Evolutionary conservation across 202 grass and related monocot species (phyloP).

Genomic region (Digitaria exilis): DNA sequence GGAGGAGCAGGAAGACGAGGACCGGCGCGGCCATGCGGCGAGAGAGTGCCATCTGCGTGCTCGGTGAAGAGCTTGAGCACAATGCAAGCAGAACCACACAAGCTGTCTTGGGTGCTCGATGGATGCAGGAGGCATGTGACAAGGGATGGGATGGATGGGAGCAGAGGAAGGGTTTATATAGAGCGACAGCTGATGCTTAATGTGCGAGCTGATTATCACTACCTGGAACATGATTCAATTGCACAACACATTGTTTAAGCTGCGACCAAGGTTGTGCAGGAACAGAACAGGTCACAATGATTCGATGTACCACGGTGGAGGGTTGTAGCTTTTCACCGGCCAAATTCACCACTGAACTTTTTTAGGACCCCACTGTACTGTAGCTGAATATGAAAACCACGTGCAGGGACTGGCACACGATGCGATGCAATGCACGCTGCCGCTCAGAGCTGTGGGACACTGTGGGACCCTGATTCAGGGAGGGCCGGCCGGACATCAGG

Average conservation of each 20-base stretch:
- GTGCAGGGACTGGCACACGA: neutral
- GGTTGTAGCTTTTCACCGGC: neutral
- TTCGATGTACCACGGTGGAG: neutral
- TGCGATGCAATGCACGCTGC: neutral
- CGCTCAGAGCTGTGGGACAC: neutral
- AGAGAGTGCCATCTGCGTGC: slow-evolving; percentile 42
- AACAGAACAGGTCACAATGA: neutral
- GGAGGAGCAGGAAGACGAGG: slow-evolving; percentile 47
- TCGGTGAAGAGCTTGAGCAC: neutral
- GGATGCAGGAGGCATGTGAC: neutral
- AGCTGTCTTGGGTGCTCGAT: neutral
- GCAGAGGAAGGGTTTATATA: slow-evolving; percentile 25
- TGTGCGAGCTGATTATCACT: neutral
- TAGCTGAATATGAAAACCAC: no score
- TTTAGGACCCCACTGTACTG: no score
- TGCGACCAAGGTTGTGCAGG: neutral
- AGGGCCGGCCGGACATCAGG: neutral
- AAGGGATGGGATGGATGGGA: neutral
- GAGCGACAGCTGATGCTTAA: neutral
- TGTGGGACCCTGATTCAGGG: neutral
- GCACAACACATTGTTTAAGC: no score
- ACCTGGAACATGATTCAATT: neutral
- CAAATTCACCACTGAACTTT: neutral
- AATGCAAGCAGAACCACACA: neutral
- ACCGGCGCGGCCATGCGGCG: slow-evolving; percentile 37